Conservation (phyloP, 225 moss, liverwort and hornwort genomes). For the Takakia lepidozioides region DNA sequence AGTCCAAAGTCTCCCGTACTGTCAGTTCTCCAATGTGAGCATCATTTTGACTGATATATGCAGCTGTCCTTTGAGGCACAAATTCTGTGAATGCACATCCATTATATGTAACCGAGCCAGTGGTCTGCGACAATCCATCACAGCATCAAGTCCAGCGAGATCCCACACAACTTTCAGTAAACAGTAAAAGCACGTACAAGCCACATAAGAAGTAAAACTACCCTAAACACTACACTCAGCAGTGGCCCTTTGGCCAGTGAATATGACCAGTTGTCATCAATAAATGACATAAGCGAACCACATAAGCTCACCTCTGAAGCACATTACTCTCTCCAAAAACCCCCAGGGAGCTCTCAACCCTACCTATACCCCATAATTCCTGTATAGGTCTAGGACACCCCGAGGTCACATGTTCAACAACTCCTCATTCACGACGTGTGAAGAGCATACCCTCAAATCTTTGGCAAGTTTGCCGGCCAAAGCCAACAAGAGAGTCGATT, state of each 20-base stretch:
- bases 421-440: no score
- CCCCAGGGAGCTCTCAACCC: no score
- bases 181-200: no score
- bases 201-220: no score
- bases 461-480: constrained; percentile 74
- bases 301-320: no score
- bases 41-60: constrained; percentile 75
- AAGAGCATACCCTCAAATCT: constrained; percentile 53
- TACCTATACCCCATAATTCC: no score
- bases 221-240: no score
- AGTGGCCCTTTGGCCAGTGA: no score
- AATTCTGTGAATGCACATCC: constrained; percentile 61
- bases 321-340: no score
- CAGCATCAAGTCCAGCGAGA: constrained; percentile 12
- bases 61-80: constrained; percentile 70
- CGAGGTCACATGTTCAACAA: no score
- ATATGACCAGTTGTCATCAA: background rate
- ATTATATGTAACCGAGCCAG: constrained; percentile 63
- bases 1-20: constrained; percentile 87
- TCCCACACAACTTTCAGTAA: background rate
- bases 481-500: constrained; percentile 61
- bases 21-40: constrained; percentile 89
- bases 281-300: no score
- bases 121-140: constrained; percentile 17
- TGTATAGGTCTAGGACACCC: no score